Base-by-base conservation (phyloP, 2,329 filamentous ascomycete genomes). In the Verticillium zaregamsianum region DNA sequence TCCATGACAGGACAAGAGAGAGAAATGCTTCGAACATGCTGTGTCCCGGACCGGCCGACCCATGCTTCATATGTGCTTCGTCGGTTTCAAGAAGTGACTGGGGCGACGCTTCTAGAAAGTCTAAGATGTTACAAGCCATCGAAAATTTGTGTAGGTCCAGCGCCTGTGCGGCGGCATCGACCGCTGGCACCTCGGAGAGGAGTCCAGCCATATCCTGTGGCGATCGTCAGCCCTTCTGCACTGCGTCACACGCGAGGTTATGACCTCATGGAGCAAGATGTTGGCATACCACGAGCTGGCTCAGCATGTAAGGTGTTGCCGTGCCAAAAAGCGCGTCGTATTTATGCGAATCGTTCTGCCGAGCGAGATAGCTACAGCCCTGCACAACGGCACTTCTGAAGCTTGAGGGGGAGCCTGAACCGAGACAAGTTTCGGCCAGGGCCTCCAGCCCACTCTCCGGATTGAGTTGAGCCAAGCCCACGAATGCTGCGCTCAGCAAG, bases 401-500 rank as follows among this genome's bases (percentile, higher is more conserved):
- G 59, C 76, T 80, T 59, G 80, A 75, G 9, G 87, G 86, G 1
- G 87, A 78, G 60, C 77, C 80, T n/a, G 81, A 73, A 39, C 82
- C 77, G 56, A 89, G 79, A 65, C 87, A 90, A 9, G 77, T 75
- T 56, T 84, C 80, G 3, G 82, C 78, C 15, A 90, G 78, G 25
- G 79, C 80, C 54, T 85, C 84, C 57, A 87, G 78, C 62, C 81
- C 84, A 59, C 79, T 78, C 57, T 88, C 84, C 60, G 86, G 81
- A 68, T 85, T 86, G 39, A 90, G 76, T 66, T 89, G 82, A 14
- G 83, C 79, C 49, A 90, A 75, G 70, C 85, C 87, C 61, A 90
- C 86, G 69, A 90, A 88, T 3, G 87, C 82, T 40, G 86, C 86
- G 17, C 87, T 89, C 74, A 89, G 86, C 68, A 89, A 79, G 62